Percentiles rank a stretch among this genome's conserved stretches.
phyloP scores from a whole-genome alignment of 1,284 basidiomycete genomes.

The Cronartium quercuum region DNA sequence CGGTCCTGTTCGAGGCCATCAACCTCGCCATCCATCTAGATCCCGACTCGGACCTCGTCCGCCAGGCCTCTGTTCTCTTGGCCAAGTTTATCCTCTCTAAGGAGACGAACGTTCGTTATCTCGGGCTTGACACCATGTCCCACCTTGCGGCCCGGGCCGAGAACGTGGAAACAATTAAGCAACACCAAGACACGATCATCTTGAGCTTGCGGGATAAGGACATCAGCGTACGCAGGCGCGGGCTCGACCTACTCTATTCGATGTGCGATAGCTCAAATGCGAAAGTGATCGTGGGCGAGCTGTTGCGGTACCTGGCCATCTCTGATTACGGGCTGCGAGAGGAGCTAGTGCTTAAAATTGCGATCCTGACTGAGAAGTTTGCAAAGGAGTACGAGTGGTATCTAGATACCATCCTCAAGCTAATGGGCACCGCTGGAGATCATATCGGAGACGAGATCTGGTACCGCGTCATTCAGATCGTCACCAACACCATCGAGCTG shows the following conservation, averaged over 20 bases:
- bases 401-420: slow-evolving; percentile 87
- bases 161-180: slow-evolving; percentile 83
- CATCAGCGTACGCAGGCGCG: slow-evolving; percentile 88
- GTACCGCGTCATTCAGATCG: slow-evolving; percentile 97
- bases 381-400: slow-evolving; percentile 70
- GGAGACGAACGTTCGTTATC: slow-evolving; percentile 96
- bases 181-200: slow-evolving; percentile 92
- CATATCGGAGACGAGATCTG: slow-evolving; percentile 98
- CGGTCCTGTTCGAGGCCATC: slow-evolving; percentile 97
- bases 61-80: slow-evolving; percentile 81
- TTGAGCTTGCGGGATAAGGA: slow-evolving; percentile 90
- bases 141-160: slow-evolving; percentile 83
- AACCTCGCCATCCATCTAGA: slow-evolving; percentile 94
- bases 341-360: slow-evolving; percentile 98
- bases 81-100: slow-evolving; percentile 94
- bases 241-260: slow-evolving; percentile 90
- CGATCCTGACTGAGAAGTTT: slow-evolving; percentile 95
- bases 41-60: slow-evolving; percentile 79
- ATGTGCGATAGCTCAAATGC: slow-evolving; percentile 98
- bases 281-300: slow-evolving; percentile 86
- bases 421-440: slow-evolving; percentile 93
- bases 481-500: slow-evolving; percentile 95
- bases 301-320: slow-evolving; percentile 82
- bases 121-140: slow-evolving; percentile 96
- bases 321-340: slow-evolving; percentile 94